Percentiles rank a stretch among this genome's conserved stretches.
Evolutionary conservation across 2,329 filamentous ascomycete genomes (phyloP).

Genomic region (Ophiostoma ulmi): DNA sequence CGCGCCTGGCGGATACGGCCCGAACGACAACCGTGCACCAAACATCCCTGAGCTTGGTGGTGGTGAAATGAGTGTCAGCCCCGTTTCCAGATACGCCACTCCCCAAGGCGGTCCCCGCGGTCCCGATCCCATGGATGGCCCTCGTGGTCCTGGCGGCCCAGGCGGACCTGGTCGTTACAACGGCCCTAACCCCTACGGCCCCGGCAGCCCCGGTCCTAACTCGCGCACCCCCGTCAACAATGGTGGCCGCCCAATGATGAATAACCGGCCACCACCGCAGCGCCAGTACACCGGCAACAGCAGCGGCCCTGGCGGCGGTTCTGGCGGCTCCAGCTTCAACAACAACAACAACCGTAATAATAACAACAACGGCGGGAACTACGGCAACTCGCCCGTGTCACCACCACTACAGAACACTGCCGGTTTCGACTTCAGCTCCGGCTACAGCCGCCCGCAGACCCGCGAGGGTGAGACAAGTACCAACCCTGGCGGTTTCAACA

Average conservation of each 20-base stretch:
- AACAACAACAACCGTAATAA: constrained; percentile 17
- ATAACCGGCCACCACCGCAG: constrained; percentile 31
- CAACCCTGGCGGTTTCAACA: constrained; percentile 12
- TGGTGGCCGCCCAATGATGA: constrained; percentile 9
- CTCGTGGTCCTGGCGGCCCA: background rate
- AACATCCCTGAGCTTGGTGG: background rate
- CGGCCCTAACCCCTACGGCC: background rate
- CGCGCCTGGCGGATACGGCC: background rate
- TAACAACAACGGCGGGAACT: constrained; percentile 17
- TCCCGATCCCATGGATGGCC: background rate
- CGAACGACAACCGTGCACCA: constrained; percentile 23
- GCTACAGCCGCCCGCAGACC: constrained; percentile 24
- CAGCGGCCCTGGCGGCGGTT: background rate
- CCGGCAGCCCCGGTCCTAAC: background rate
- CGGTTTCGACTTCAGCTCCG: constrained; percentile 29
- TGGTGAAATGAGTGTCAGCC: background rate
- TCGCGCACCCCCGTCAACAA: background rate
- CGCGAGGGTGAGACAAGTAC: background rate
- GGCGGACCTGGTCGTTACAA: background rate
- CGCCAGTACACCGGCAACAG: constrained; percentile 34
- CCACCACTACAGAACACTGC: constrained; percentile 25
- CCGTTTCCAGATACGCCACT: background rate
- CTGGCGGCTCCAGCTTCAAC: constrained; percentile 15
- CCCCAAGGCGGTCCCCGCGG: constrained; percentile 5
- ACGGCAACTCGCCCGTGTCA: constrained; percentile 22